These are phyloP conservation scores for Kalaharituber pfeilii DNA, from an alignment of 2,329 filamentous ascomycete genomes.

Conservation along the genomic window DNA sequence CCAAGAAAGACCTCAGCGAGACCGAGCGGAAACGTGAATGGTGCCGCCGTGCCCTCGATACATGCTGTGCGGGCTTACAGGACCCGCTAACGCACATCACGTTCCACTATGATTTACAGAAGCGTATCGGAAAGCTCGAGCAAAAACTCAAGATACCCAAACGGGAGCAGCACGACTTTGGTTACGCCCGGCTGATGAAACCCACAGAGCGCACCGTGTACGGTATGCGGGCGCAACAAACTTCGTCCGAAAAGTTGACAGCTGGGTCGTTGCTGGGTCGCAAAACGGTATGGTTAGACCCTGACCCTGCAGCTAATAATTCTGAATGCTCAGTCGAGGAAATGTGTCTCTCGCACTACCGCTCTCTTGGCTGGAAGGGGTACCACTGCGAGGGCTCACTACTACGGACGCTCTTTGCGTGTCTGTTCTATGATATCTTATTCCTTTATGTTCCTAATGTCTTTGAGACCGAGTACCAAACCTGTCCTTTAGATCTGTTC, in stretches of 20 bases:
- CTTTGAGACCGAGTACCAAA: constrained; percentile 90
- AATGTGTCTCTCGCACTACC: constrained; percentile 84
- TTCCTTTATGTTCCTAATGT: constrained; percentile 92
- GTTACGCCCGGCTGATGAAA: constrained; percentile 60
- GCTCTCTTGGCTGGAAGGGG: constrained; percentile 66
- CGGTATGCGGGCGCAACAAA: constrained; percentile 49
- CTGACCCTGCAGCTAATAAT: constrained; percentile 26
- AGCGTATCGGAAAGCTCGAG: constrained; percentile 81
- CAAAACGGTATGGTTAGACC: constrained; percentile 80
- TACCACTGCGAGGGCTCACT: constrained; percentile 89
- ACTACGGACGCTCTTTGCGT: constrained; percentile 67
- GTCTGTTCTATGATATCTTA: constrained; percentile 82
- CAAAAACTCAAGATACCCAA: constrained; percentile 60
- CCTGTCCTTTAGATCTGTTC: constrained; percentile 78
- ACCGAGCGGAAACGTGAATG: constrained; percentile 63
- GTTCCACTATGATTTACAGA: constrained; percentile 87
- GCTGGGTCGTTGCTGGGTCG: constrained; percentile 17
- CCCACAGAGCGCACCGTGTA: constrained; percentile 58
- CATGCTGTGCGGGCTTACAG: constrained; percentile 72
- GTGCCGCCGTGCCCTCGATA: constrained; percentile 56
- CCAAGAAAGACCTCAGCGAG: constrained; percentile 26
- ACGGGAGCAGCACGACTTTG: constrained; percentile 80
- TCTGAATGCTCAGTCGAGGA: constrained; percentile 70
- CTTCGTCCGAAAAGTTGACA: constrained; percentile 22
- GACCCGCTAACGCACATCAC: constrained; percentile 81